Base-by-base conservation (phyloP, 1,284 basidiomycete genomes). In the Cystobasidium sp. region DNA sequence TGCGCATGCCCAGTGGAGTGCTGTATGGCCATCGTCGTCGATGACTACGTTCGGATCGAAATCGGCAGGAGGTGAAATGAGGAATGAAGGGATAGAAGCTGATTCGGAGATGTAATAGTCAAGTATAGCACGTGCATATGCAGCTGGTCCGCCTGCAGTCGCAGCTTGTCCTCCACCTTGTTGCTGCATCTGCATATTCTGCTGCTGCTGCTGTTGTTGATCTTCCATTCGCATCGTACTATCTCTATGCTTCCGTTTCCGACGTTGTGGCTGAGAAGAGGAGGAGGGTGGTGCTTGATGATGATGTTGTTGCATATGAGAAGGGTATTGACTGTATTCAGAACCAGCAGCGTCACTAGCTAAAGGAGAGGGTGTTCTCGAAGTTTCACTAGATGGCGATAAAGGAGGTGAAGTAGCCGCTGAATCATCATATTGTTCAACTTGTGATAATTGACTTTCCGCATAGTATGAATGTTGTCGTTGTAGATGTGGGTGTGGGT, bases 41-140 rank as follows among this genome's bases (percentile, higher is more conserved):
- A 99, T 99, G 62, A 91, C 89, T 85, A 95, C 92, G 81, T 99
- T 95, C 8, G 97, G 90, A 82, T 99, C 93, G 82, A 97, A 97
- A 84, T 97, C 93, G 55, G 88, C 82, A 2, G 97, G 95, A 4
- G 96, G 97, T 59, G 87, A 88, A 75, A 97, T 90, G 79, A 99
- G 89, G 72, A 98, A 86, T 31, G 88, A 86, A 4, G 97, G 97
- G 51, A 97, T 90, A 80, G 95, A 92, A 77, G 92, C 93, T 53
- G 94, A 92, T 83, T 99, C 97, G 58, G 96, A 97, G 79, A 99
- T 95, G 83, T 99, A 99, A 84, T 98, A 99, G 85, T 99, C 96
- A 78, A 99, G 86, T 76, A 99, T 95, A 81, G 95, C 91, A 82
- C 98, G 95, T 56, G 91, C 94, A 81, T 99, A 99, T 31, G 84